Evolutionary conservation across 106 monocot genomes (phyloP).

Genomic region (Amphibolis antarctica): DNA sequence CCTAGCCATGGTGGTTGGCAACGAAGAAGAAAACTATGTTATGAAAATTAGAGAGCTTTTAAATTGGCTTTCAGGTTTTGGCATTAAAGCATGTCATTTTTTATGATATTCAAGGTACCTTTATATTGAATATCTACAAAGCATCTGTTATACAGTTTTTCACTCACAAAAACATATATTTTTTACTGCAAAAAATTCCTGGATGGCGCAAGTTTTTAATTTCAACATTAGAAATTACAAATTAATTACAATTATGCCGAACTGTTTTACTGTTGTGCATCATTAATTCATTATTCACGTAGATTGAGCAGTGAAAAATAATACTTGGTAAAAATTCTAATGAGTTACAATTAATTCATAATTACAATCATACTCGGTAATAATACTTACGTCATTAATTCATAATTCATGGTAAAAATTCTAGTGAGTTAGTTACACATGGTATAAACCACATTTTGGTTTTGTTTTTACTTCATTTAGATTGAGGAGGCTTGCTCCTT

Average conservation of each 20-base stretch:
- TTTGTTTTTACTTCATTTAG: not conserved
- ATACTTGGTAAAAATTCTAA: too few species aligned
- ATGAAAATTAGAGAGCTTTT: conserved; percentile 42
- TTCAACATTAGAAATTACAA: too few species aligned
- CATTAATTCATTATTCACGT: too few species aligned
- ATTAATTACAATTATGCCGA: not conserved
- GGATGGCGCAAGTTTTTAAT: too few species aligned
- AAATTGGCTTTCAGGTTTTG: conserved; percentile 37
- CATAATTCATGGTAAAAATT: conserved; percentile 3
- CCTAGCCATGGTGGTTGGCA: conserved; percentile 65
- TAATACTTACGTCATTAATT: conserved; percentile 3
- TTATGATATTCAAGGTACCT: conserved; percentile 64
- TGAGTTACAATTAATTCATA: too few species aligned
- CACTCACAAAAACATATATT: too few species aligned
- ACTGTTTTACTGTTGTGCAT: not conserved
- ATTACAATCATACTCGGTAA: too few species aligned
- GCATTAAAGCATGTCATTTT: conserved; percentile 52
- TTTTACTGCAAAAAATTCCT: not conserved
- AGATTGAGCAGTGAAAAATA: conserved; percentile 6
- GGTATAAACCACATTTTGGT: not conserved
- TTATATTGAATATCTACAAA: not conserved
- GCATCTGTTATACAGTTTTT: not conserved
- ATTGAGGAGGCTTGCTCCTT: not conserved
- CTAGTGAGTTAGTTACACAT: not conserved
- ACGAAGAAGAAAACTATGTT: conserved; percentile 51